phyloP scores from a whole-genome alignment of 495 filamentous ascomycete genomes.

The Aspergillus funiculosus region DNA sequence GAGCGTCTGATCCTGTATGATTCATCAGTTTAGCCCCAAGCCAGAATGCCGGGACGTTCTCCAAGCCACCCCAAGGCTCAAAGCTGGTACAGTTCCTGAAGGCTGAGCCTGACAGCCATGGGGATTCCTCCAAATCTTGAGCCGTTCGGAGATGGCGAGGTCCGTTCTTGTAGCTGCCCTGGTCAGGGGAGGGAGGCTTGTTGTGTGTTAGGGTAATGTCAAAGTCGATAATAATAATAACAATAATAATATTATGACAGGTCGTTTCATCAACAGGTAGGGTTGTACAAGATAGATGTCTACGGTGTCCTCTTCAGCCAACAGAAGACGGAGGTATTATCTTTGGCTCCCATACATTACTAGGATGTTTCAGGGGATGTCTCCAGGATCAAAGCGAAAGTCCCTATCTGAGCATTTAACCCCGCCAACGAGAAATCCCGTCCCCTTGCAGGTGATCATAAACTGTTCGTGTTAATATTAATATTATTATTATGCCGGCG shows the following conservation, averaged over 20 bases:
- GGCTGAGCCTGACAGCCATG: neutral
- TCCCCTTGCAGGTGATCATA: slow-evolving; percentile 20
- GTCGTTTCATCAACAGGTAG: slow-evolving; percentile 19
- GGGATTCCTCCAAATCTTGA: slow-evolving; percentile 12
- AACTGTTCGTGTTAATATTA: neutral
- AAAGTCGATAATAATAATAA: too few species aligned
- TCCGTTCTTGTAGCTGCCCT: slow-evolving; percentile 17
- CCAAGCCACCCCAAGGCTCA: slow-evolving; percentile 19
- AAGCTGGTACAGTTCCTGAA: slow-evolving; percentile 1
- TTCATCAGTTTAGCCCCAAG: slow-evolving; percentile 21
- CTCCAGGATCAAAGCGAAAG: slow-evolving; percentile 4
- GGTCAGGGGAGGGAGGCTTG: slow-evolving; percentile 20
- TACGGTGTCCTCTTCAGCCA: slow-evolving; percentile 1
- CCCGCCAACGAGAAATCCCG: slow-evolving; percentile 12
- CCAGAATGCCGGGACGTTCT: slow-evolving; percentile 24
- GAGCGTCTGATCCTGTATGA: slow-evolving; percentile 11
- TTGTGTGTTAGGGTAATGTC: slow-evolving; percentile 9
- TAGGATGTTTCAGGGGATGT: slow-evolving; percentile 17
- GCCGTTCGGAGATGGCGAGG: neutral
- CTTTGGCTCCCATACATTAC: slow-evolving; percentile 3
- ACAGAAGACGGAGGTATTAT: slow-evolving; percentile 1
- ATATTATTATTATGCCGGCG: neutral
- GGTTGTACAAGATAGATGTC: slow-evolving; percentile 8
- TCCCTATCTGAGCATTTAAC: slow-evolving; percentile 1
- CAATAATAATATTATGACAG: slow-evolving; percentile 19